Evolutionary conservation across 257 asterid species (phyloP).

Genomic region (Solanum ossicruentum): DNA sequence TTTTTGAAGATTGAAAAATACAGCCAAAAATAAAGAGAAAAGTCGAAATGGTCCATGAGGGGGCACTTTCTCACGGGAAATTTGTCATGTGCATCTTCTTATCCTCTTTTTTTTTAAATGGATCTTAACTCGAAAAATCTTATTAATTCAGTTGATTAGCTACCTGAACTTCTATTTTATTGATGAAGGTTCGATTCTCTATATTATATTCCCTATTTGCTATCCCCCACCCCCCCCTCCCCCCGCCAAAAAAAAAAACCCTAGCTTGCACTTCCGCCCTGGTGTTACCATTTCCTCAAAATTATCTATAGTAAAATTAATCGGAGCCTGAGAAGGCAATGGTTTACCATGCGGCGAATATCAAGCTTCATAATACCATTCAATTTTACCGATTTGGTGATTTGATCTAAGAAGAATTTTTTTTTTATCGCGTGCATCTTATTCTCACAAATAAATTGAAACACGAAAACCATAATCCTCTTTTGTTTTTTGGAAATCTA

Average conservation of each 20-base stretch:
- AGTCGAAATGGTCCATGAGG: not conserved
- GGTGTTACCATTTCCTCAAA: not conserved
- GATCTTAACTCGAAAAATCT: not conserved
- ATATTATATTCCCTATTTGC: too few species aligned
- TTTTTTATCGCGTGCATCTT: too few species aligned
- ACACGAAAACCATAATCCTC: not conserved
- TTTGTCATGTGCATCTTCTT: slow-evolving; percentile 4
- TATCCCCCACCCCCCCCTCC: too few species aligned
- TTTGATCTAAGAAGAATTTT: too few species aligned
- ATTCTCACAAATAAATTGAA: not conserved
- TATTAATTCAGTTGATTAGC: too few species aligned
- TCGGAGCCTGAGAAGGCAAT: too few species aligned
- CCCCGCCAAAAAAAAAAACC: not conserved
- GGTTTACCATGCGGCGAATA: too few species aligned
- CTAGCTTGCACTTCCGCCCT: not conserved
- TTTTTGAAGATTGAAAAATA: not conserved
- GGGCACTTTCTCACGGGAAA: slow-evolving; percentile 7
- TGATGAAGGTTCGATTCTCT: too few species aligned
- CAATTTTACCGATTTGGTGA: too few species aligned
- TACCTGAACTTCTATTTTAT: too few species aligned
- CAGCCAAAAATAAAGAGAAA: not conserved
- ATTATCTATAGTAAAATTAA: too few species aligned
- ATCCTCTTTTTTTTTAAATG: not conserved
- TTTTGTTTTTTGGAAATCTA: not conserved
- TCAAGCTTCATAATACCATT: too few species aligned